Conservation (phyloP, 164 flowering plant species). For the Nelumbo lutea region DNA sequence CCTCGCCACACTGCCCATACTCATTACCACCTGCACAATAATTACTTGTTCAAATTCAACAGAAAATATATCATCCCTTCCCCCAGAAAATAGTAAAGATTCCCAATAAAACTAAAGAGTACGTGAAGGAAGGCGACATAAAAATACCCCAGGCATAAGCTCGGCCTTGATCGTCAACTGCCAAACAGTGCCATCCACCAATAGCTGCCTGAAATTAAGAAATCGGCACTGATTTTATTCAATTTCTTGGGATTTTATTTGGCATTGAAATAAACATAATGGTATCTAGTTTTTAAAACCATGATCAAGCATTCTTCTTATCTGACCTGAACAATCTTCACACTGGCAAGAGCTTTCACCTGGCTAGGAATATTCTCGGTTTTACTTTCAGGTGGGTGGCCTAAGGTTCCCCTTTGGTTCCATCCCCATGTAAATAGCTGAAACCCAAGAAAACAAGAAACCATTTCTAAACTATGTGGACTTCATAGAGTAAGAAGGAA, state of each 20-base stretch:
- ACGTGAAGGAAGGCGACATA: neutral
- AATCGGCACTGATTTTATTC: neutral
- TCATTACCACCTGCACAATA: slow-evolving; percentile 88
- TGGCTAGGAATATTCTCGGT: slow-evolving; percentile 85
- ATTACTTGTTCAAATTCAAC: slow-evolving; percentile 4
- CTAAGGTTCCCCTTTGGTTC: slow-evolving; percentile 98
- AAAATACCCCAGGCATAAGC: slow-evolving; percentile 97
- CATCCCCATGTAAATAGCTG: slow-evolving; percentile 99
- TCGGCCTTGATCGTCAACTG: slow-evolving; percentile 95
- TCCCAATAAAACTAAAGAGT: neutral
- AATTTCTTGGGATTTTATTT: too few species aligned
- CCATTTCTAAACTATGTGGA: slow-evolving; percentile 1
- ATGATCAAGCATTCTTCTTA: neutral
- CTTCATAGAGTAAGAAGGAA: too few species aligned
- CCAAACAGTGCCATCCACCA: slow-evolving; percentile 99
- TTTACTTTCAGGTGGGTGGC: slow-evolving; percentile 90
- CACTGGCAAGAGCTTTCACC: slow-evolving; percentile 73
- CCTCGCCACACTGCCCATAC: slow-evolving; percentile 99
- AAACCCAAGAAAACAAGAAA: slow-evolving; percentile 9
- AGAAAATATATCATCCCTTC: neutral
- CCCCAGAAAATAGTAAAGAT: neutral
- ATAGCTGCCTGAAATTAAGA: slow-evolving; percentile 78
- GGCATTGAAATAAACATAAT: neutral
- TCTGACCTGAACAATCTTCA: slow-evolving; percentile 84
- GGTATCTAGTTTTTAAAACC: neutral